phyloP scores from a whole-genome alignment of 2,329 filamentous ascomycete genomes.

The Pestalotiopsis sp. region DNA sequence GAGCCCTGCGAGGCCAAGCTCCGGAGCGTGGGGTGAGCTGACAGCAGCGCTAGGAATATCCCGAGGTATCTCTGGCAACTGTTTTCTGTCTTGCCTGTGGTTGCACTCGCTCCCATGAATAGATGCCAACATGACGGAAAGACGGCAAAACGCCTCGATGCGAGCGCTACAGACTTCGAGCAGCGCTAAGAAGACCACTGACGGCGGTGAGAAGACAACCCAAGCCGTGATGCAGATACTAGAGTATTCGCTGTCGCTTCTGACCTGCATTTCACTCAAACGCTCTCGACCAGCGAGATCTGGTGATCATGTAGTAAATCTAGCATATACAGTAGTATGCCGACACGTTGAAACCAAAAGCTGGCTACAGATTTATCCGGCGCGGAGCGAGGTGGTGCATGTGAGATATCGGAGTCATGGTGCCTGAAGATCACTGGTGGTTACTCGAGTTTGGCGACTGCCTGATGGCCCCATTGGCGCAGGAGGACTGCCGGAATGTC shows the following conservation, averaged over 20 bases:
- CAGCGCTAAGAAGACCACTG: too few relatives aligned
- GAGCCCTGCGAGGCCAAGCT: neutral
- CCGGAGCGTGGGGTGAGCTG: neutral
- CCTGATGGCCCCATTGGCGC: neutral
- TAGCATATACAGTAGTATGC: neutral
- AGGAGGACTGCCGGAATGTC: neutral
- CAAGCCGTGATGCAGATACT: too few relatives aligned
- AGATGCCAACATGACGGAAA: neutral
- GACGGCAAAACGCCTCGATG: neutral
- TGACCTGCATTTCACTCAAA: too few relatives aligned
- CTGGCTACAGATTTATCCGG: neutral
- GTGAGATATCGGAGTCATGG: neutral
- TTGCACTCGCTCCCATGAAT: neutral
- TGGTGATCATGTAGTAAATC: neutral
- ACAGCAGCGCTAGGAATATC: neutral
- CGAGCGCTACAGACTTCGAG: too few relatives aligned
- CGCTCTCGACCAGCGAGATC: neutral
- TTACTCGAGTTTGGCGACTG: neutral
- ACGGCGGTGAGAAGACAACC: too few relatives aligned
- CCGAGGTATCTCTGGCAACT: neutral
- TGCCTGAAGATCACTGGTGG: slow-evolving; percentile 1
- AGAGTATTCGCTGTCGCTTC: too few relatives aligned
- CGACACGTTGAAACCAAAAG: neutral
- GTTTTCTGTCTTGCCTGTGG: neutral
- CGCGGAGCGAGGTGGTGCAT: neutral